phyloP scores from a whole-genome alignment of 768 basidiomycete genomes.

The Rubroboletus pulcherrimus region DNA sequence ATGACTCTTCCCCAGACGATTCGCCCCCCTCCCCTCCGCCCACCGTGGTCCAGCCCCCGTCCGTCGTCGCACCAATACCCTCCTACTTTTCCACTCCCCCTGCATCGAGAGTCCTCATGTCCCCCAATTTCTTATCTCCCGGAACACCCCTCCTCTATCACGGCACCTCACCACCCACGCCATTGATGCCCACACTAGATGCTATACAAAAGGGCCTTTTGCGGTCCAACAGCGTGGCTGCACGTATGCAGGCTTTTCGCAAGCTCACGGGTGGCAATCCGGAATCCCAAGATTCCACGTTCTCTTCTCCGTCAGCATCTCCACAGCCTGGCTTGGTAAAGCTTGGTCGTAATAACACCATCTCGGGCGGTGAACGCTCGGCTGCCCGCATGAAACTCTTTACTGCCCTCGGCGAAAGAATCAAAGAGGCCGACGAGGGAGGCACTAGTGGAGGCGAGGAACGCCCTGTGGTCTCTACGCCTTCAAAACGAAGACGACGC shows the following conservation, averaged over 20 bases:
- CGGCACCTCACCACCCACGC: conserved; percentile 58
- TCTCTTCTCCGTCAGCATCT: conserved; percentile 49
- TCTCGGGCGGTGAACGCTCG: conserved; percentile 75
- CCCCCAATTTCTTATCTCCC: conserved; percentile 49
- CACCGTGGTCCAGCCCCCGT: conserved; percentile 22
- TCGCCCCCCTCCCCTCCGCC: conserved; percentile 32
- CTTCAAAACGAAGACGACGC: conserved; percentile 54
- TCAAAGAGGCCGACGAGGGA: conserved; percentile 61
- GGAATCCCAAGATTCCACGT: conserved; percentile 54
- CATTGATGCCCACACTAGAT: conserved; percentile 71
- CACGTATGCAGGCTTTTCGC: conserved; percentile 73
- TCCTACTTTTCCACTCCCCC: conserved; percentile 50
- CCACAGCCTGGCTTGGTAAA: conserved; percentile 44
- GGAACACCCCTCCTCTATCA: conserved; percentile 59
- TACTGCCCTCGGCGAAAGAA: conserved; percentile 53
- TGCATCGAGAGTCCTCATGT: conserved; percentile 36
- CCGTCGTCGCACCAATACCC: conserved; percentile 51
- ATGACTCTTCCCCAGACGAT: conserved; percentile 72
- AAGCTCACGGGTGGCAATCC: conserved; percentile 73
- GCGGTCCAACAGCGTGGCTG: conserved; percentile 88
- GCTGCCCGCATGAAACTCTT: conserved; percentile 70
- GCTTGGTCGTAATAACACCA: conserved; percentile 72
- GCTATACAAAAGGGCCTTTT: conserved; percentile 76
- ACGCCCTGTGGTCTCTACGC: conserved; percentile 35
- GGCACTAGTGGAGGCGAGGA: conserved; percentile 62